Percentiles rank a stretch among this genome's conserved stretches.
Conservation (phyloP, 768 basidiomycete genomes). For the Boletus reticuloceps region DNA sequence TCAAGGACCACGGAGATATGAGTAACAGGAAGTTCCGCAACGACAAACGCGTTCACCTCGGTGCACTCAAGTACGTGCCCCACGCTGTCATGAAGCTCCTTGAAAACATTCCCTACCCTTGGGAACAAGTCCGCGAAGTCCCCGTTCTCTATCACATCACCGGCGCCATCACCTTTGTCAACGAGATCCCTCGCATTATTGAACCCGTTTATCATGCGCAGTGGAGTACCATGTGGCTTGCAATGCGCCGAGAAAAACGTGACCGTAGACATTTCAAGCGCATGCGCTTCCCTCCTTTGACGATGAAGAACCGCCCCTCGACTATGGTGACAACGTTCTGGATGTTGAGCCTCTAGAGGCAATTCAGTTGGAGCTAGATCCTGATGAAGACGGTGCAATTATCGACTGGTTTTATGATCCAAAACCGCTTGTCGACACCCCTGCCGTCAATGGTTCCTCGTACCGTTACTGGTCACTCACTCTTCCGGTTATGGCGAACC, state of each 20-base stretch:
- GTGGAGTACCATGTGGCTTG: slow-evolving; percentile 99
- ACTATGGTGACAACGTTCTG: slow-evolving; percentile 98
- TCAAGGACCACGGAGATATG: slow-evolving; percentile 99
- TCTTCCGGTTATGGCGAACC: slow-evolving; percentile 93
- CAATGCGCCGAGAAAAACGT: slow-evolving; percentile 97
- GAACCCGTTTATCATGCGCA: slow-evolving; percentile 99
- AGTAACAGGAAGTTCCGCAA: slow-evolving; percentile 98
- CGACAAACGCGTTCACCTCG: slow-evolving; percentile 98
- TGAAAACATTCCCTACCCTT: slow-evolving; percentile 96
- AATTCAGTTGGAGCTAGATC: slow-evolving; percentile 93
- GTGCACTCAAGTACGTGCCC: slow-evolving; percentile 97
- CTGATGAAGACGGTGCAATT: slow-evolving; percentile 88
- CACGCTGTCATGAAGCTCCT: slow-evolving; percentile 99
- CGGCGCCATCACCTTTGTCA: slow-evolving; percentile 99
- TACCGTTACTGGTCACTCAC: slow-evolving; percentile 93
- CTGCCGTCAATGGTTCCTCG: slow-evolving; percentile 87
- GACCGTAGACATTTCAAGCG: slow-evolving; percentile 99
- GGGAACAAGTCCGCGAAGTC: slow-evolving; percentile 99
- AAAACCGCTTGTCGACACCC: slow-evolving; percentile 87
- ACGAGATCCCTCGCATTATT: slow-evolving; percentile 94
- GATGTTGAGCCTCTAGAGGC: slow-evolving; percentile 98
- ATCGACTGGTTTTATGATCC: slow-evolving; percentile 99
- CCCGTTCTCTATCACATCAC: slow-evolving; percentile 99
- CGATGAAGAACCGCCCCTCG: slow-evolving; percentile 97
- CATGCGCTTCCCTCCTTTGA: slow-evolving; percentile 99